Evolutionary conservation across 2,329 filamentous ascomycete genomes (phyloP), one percentile per base, ranked within the genome.

Genomic region (Chaetomium globosum): DNA sequence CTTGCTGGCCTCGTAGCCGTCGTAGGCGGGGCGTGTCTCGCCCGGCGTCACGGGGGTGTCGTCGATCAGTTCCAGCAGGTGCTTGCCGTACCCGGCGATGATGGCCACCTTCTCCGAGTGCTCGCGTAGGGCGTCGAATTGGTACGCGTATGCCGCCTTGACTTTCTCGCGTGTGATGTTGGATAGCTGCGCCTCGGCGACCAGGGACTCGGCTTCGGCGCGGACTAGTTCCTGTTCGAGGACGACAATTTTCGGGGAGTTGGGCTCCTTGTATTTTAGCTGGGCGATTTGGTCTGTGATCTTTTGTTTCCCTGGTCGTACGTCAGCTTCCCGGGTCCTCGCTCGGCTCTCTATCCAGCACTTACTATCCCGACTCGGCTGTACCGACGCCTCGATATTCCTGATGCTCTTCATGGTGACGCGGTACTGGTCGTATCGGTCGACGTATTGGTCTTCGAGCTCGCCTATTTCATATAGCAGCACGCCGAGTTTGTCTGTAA

Each of bases 111-210:
- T 99, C 81, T 99, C 95, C 78, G 91, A 95, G 81, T 98, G 95
- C 83, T 99, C 95, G 67, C 92, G 91, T 70, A 99, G 87, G 52
- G 95, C 95, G 76, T 99, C 94, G 74, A 99, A 99, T 77, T 99
- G 95, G 82, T 98, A 99, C 61, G 89, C 91, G 81, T 97, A 99
- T 49, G 95, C 95, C 60, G 94, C 91, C 87, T 99, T 99, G 77
- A 99, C 89, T 86, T 99, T 99, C 82, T 99, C 94, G 74, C 95
- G 94, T 30, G 96, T 99, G 76, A 99, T 99, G 85, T 99, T 99
- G 77, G 94, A 97, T 60, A 99, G 86, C 81, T 99, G 95, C 8
- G 95, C 95, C 80, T 99, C 95, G 68, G 95, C 95, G 64, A 99
- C 95, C 16, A 99, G 88, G n/a, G 95, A 98, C 79, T 99, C 95